Conservation (phyloP, 2,329 filamentous ascomycete genomes). For the Alternaria arbusti region DNA sequence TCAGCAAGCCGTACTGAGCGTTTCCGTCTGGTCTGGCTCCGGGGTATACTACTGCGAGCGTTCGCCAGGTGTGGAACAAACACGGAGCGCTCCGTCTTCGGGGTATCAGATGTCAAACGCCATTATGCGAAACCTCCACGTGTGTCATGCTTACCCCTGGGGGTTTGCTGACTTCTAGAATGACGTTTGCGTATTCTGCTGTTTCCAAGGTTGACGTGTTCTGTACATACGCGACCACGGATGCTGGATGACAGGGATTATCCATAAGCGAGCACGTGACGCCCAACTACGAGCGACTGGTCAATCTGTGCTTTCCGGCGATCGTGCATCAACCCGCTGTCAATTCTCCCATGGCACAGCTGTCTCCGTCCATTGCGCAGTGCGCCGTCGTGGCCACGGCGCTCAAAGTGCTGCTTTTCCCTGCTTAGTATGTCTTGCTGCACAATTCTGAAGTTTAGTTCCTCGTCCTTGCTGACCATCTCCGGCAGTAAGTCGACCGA, state of each 20-base stretch:
- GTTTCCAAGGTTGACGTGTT: conserved; percentile 6
- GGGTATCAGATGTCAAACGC: conserved; percentile 12
- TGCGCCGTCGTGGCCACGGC: conserved; percentile 85
- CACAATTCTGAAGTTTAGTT: conserved; percentile 1
- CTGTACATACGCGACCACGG: not conserved
- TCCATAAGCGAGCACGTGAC: conserved; percentile 23
- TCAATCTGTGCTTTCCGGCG: conserved; percentile 26
- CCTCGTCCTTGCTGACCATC: conserved; percentile 31
- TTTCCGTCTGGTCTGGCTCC: conserved; percentile 10
- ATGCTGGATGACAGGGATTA: not conserved
- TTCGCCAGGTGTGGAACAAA: conserved; percentile 3
- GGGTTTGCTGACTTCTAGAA: conserved; percentile 7
- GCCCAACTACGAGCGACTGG: conserved; percentile 18
- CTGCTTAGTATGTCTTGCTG: conserved; percentile 77
- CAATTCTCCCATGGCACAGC: conserved; percentile 69
- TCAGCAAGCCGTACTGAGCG: not conserved
- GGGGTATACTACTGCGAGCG: not conserved
- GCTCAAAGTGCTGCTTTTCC: conserved; percentile 90
- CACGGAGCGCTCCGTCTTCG: not conserved
- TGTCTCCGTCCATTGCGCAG: conserved; percentile 87
- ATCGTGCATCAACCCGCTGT: conserved; percentile 28
- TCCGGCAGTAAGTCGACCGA: conserved; percentile 88
- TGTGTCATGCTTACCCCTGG: not conserved
- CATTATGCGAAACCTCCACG: conserved; percentile 7
- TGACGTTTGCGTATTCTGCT: conserved; percentile 13